Base-by-base conservation (phyloP, 1,284 basidiomycete species). In the Apiotrichum mycotoxinovorans region DNA sequence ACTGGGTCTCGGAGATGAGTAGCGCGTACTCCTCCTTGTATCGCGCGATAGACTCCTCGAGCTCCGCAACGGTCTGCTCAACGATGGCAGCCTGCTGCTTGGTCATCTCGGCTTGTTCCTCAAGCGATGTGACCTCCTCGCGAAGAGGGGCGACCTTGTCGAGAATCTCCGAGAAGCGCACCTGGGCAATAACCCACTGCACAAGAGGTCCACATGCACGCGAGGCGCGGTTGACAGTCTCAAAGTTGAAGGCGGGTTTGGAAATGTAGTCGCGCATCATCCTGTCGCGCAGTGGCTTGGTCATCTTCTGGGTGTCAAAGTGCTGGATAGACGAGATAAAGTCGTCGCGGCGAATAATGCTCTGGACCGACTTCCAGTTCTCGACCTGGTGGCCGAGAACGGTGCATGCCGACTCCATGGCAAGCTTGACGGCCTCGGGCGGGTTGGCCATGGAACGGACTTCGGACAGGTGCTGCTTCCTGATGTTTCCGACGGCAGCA, bases 341-440 rank as follows among this genome's bases (percentile, higher is more conserved):
- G 78, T 98, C 93, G 66, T 98, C 97, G 40, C 91, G 85, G 61
- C 96, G 90, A 67, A 99, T 94, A 76, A 98, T 90, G 68, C 87
- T 87, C 75, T 98, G 95, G 2, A 99, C 94, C 1, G 91, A 86
- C 68, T 92, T 88, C 97, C 96, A 99, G 73, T 86, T 88, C 54
- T 78, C 74, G 66, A 98, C 94, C 78, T 93, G 92, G 79, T 97
- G 89, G 12, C 96, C 96, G n/a, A 99, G 85, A 34, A 97, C 83
- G 17, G 91, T 95, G 77, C 96, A 99, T 35, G 97, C 95, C 1
- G 93, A 97, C 73, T 99, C 96, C 95, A 99, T 98, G 17, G 96
- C 91, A 50, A 95, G 79, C 78, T 98, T 98, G 72, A 99, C 95
- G 11, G 91, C 89, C 71, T 97, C 93, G 0, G 96, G 96, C 48